Conservation (phyloP, 495 filamentous ascomycete genomes). For the Parathielavia hyrcaniae region DNA sequence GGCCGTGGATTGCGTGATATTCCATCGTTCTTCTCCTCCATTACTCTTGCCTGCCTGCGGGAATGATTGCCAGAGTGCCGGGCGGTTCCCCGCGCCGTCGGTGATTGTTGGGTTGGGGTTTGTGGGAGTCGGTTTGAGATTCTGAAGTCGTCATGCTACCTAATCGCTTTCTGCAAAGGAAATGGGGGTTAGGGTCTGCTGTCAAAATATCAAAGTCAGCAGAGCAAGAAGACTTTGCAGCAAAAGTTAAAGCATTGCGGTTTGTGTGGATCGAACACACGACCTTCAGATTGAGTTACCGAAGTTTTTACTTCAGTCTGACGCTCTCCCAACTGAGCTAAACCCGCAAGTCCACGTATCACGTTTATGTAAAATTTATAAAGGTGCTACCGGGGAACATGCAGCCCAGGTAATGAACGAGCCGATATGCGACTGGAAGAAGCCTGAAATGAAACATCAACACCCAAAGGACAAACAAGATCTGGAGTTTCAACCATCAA, state of each 20-base stretch:
- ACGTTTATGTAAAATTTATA: too few species aligned
- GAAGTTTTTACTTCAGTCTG: constrained; percentile 22
- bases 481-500: too few species aligned
- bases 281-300: constrained; percentile 20
- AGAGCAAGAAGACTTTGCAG: too few species aligned
- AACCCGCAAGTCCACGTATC: constrained; percentile 18
- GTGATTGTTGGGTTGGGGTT: not conserved
- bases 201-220: too few species aligned
- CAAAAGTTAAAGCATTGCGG: constrained; percentile 16
- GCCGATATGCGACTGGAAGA: too few species aligned
- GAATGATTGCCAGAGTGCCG: not conserved
- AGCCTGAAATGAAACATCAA: too few species aligned
- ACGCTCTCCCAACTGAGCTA: constrained; percentile 28
- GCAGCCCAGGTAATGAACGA: too few species aligned
- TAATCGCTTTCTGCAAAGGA: too few species aligned
- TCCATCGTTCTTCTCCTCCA: constrained; percentile 27
- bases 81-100: not conserved
- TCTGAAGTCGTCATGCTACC: not conserved
- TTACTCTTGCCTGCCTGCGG: not conserved
- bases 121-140: too few species aligned
- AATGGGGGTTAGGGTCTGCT: too few species aligned
- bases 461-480: too few species aligned
- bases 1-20: constrained; percentile 41
- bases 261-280: constrained; percentile 25
- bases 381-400: too few species aligned